Conservation (phyloP, 2,329 filamentous ascomycete species). For the Fusarium verticillioides region DNA sequence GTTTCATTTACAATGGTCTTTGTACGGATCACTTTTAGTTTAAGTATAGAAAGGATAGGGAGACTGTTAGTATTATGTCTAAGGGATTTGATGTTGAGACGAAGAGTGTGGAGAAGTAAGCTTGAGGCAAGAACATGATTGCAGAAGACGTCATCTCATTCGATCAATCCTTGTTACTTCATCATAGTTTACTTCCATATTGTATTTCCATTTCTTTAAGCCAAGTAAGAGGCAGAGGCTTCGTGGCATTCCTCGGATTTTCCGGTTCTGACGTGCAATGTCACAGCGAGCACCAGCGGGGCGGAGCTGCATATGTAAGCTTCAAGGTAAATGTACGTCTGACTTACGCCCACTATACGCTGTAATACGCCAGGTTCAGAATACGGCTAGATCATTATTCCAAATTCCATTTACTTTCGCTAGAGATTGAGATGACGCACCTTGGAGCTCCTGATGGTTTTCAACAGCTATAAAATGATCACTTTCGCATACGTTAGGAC, state of each 20-base stretch:
- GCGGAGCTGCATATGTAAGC: neutral
- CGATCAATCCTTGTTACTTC: too few relatives aligned
- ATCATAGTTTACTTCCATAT: too few relatives aligned
- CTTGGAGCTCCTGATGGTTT: fast-evolving
- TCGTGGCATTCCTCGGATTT: fast-evolving
- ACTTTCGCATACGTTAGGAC: fast-evolving
- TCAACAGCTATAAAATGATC: neutral
- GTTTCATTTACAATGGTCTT: neutral
- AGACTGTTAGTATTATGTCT: neutral
- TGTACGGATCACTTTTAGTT: slow-evolving; percentile 18
- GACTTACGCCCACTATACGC: neutral
- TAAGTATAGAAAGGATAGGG: neutral
- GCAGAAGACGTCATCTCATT: too few relatives aligned
- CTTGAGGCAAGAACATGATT: neutral
- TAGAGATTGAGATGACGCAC: too few relatives aligned
- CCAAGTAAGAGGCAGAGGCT: too few relatives aligned
- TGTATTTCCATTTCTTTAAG: too few relatives aligned
- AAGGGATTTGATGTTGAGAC: slow-evolving; percentile 7
- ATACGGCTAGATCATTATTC: fast-evolving
- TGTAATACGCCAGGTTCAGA: neutral
- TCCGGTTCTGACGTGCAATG: too few relatives aligned
- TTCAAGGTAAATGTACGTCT: neutral
- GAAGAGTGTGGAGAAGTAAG: neutral
- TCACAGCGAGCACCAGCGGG: too few relatives aligned
- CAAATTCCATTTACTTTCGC: neutral